Base-by-base conservation (phyloP, 73 alveolate genomes). In the Paraurostyla sp. region DNA sequence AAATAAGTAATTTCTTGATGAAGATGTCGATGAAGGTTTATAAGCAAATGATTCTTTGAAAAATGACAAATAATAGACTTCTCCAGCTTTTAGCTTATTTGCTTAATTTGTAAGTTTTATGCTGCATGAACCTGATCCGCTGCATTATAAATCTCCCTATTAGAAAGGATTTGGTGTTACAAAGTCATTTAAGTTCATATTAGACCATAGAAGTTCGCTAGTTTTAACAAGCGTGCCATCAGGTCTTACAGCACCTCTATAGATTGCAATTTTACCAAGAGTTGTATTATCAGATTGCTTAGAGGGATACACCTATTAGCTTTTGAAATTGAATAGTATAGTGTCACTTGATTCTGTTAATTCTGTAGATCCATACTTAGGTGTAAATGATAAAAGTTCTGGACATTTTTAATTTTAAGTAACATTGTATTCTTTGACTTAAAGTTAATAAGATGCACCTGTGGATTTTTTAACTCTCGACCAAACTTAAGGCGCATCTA, bases 401-500 rank as follows among this genome's bases (percentile, higher is more conserved):
- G 94, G 94, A 45, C 87, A 73, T 73, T 27, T 73, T 42, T 56
- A 68, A 50, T 73, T 73, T 27, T 11, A 9, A 2, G 68, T 30
- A 36, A 23, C 25, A 4, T 40, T 22, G 42, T 73, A 73, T 30
- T 73, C 71, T 27, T 23, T 50, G 3, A 73, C 56, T 45, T 50
- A 18, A 1, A 58, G 29, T 29, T 56, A 58, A 58, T 35, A 57
- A 30, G 75, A 54, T 20, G 52, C 1, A 0, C 91, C 82, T 3
- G 71, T 36, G 0, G 76, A 45, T 6, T 84, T 38, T 18, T 59
- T 49, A 0, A 76, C 50, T 56, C 87, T 58, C 0, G 78, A 43
- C 87, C 94, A 75, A 20, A 85, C 50, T 41, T 88, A 56, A 33
- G 94, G 83, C 3, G 91, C 94, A 75, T 85, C 94, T 16, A 18